Conservation (phyloP, 2,329 filamentous ascomycete species). For the Hypocreales sp. region DNA sequence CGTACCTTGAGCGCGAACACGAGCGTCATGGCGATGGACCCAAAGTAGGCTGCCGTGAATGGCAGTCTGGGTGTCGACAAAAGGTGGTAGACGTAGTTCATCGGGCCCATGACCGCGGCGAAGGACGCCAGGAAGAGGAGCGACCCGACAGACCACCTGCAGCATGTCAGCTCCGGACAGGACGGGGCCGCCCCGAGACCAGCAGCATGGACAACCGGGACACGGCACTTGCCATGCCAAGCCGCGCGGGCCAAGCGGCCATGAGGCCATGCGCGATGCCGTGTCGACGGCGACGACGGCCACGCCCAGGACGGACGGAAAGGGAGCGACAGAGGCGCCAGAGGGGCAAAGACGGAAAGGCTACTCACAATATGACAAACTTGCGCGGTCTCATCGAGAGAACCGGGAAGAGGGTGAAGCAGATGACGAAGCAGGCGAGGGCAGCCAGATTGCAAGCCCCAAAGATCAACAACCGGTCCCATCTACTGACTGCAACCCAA, state of each 20-base stretch:
- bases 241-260: neutral
- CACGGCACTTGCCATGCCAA: slow-evolving; percentile 1
- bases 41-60: slow-evolving; percentile 90
- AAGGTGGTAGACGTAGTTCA: slow-evolving; percentile 70
- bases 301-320: too few relatives aligned
- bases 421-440: slow-evolving; percentile 80
- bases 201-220: slow-evolving; percentile 1
- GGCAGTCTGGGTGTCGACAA: slow-evolving; percentile 72
- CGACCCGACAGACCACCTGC: slow-evolving; percentile 89
- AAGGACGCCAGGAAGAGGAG: slow-evolving; percentile 82
- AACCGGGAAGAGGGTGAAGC: slow-evolving; percentile 79
- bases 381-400: slow-evolving; percentile 72
- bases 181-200: slow-evolving; percentile 1
- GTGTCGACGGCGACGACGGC: too few relatives aligned
- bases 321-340: slow-evolving; percentile 2
- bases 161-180: slow-evolving; percentile 10
- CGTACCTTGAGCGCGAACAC: slow-evolving; percentile 88
- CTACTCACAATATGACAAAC: slow-evolving; percentile 90
- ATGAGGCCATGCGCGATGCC: too few relatives aligned
- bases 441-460: slow-evolving; percentile 80
- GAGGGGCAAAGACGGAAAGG: slow-evolving; percentile 6
- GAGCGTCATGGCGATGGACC: slow-evolving; percentile 75
- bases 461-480: slow-evolving; percentile 91
- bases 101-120: slow-evolving; percentile 85
- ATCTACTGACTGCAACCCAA: slow-evolving; percentile 65